A percentile compares a stretch with the other conserved stretches of the same genome.
Conservation (phyloP, 2,329 filamentous ascomycete genomes). For the Aureobasidium subglaciale region DNA sequence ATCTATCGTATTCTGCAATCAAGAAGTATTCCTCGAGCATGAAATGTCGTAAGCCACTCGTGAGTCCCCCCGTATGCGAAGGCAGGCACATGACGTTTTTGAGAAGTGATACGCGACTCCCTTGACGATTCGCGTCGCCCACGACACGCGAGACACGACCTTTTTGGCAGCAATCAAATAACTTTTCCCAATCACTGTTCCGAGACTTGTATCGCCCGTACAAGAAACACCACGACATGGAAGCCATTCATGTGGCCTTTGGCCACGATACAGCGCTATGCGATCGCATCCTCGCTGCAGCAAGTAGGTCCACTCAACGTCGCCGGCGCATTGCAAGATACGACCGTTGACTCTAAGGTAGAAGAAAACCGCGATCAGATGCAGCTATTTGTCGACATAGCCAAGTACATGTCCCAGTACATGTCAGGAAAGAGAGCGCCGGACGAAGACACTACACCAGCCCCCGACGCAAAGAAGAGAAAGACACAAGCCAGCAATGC, state of each 20-base stretch:
- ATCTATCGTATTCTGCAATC: neutral
- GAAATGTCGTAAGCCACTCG: too few species aligned
- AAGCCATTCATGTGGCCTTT: constrained; percentile 14
- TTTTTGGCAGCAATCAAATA: neutral
- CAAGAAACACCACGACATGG: constrained; percentile 1
- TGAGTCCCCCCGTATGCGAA: too few species aligned
- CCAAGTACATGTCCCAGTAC: constrained; percentile 33
- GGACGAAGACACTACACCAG: neutral
- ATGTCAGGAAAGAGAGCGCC: constrained; percentile 18
- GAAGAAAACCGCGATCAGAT: constrained; percentile 20
- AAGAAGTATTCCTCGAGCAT: neutral
- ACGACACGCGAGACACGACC: neutral
- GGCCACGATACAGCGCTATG: constrained; percentile 15
- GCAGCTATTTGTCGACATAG: constrained; percentile 43
- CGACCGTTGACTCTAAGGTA: neutral
- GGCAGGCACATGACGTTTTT: neutral
- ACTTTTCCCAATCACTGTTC: too few species aligned
- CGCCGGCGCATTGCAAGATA: neutral
- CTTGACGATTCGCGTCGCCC: constrained; percentile 6
- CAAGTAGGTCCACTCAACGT: constrained; percentile 12
- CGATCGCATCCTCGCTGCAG: constrained; percentile 18
- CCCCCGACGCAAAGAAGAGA: constrained; percentile 10
- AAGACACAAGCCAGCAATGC: neutral
- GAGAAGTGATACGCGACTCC: constrained; percentile 9
- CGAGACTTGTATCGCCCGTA: neutral